Percentiles rank a stretch among this genome's conserved stretches.
These are phyloP conservation scores for Phytophthora chlamydospora DNA, from an alignment of 352 stramenopile genomes.

Conservation along the genomic window DNA sequence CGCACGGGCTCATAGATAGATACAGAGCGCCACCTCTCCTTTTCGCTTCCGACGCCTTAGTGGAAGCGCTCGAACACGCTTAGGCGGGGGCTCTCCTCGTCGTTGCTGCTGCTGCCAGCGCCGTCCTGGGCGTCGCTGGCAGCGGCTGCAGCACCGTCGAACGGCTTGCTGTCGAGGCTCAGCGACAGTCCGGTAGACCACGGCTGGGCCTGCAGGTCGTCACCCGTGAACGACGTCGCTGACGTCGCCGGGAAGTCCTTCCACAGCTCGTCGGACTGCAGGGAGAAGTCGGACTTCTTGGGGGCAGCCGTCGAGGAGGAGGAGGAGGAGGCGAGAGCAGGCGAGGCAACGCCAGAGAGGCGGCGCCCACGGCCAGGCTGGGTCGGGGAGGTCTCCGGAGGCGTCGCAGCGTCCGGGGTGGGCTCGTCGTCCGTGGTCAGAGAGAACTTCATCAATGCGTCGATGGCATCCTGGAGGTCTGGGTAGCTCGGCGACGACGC, in stretches of 20 bases:
- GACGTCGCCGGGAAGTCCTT: slow-evolving; percentile 72
- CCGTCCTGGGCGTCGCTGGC: slow-evolving; percentile 29
- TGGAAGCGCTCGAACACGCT: slow-evolving; percentile 88
- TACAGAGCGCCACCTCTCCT: slow-evolving; percentile 57
- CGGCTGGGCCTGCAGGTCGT: slow-evolving; percentile 53
- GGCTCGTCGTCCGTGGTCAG: slow-evolving; percentile 58
- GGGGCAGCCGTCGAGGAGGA: slow-evolving; percentile 16
- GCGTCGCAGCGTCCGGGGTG: slow-evolving; percentile 38
- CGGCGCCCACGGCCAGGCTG: slow-evolving; percentile 12
- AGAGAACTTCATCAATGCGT: slow-evolving; percentile 89
- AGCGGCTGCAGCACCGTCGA: slow-evolving; percentile 33
- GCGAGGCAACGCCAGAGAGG: slow-evolving; percentile 27
- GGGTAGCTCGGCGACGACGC: slow-evolving; percentile 59
- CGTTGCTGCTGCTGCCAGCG: slow-evolving; percentile 47
- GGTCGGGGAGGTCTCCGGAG: slow-evolving; percentile 22
- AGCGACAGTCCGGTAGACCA: slow-evolving; percentile 69
- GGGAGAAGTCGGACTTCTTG: slow-evolving; percentile 59
- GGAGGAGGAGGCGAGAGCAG: slow-evolving; percentile 17
- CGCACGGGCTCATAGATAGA: slow-evolving; percentile 52
- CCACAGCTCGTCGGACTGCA: slow-evolving; percentile 76
- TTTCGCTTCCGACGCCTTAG: slow-evolving; percentile 54
- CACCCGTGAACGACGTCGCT: slow-evolving; percentile 27
- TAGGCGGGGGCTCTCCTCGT: slow-evolving; percentile 77
- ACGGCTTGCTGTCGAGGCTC: slow-evolving; percentile 62
- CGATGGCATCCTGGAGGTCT: slow-evolving; percentile 86